A percentile compares a stretch with the other conserved stretches of the same genome.
These are phyloP conservation scores for Heliosperma pusillum DNA, from an alignment of 148 eudicot genomes.

Conservation along the genomic window DNA sequence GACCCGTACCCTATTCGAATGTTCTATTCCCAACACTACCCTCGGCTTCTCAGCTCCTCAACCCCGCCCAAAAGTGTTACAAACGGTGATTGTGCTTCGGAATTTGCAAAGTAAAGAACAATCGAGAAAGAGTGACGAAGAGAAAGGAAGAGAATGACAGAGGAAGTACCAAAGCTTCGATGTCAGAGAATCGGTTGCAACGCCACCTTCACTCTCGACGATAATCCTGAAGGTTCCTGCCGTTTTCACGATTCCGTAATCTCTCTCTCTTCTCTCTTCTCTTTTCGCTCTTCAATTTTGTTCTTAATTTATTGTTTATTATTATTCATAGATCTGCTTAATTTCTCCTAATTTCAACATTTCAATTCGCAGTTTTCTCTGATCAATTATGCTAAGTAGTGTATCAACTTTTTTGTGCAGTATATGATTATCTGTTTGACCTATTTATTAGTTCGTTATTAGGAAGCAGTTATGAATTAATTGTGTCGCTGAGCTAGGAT, in stretches of 20 bases:
- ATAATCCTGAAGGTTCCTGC: constrained; percentile 76
- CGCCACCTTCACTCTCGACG: constrained; percentile 61
- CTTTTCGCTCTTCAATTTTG: neutral
- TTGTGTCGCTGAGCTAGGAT: neutral
- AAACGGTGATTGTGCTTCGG: too few species aligned
- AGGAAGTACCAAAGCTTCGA: constrained; percentile 41
- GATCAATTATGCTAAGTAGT: too few species aligned
- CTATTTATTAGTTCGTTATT: too few species aligned
- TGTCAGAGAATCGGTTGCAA: constrained; percentile 94
- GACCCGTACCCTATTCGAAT: too few species aligned
- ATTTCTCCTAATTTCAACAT: too few species aligned
- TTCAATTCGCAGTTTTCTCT: neutral
- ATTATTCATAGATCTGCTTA: neutral
- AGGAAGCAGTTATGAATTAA: neutral
- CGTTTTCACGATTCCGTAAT: constrained; percentile 57
- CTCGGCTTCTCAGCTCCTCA: too few species aligned
- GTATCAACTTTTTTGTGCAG: neutral
- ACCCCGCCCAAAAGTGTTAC: neutral
- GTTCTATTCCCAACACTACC: too few species aligned
- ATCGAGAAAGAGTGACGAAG: neutral
- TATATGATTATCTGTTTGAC: neutral
- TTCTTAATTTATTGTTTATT: neutral
- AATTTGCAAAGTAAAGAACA: neutral
- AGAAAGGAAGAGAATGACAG: constrained; percentile 33
- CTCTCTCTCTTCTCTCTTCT: neutral